phyloP scores from a whole-genome alignment of 78 protist species.

The Dictyostelium brefeldianum region DNA sequence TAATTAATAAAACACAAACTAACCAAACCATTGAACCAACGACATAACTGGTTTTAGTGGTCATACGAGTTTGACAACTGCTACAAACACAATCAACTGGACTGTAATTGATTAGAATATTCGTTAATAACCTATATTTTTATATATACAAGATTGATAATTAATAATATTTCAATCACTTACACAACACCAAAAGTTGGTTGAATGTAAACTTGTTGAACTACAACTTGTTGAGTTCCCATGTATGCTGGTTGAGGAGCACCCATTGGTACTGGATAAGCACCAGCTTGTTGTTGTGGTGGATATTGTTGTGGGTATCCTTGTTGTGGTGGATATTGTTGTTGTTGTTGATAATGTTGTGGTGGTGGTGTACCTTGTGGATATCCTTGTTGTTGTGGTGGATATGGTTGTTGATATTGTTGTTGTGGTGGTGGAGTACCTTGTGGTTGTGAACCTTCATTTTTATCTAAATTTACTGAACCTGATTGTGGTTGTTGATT shows the following conservation, averaged over 20 bases:
- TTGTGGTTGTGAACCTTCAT: neutral
- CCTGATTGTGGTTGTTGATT: conserved; percentile 1
- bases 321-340: conserved; percentile 34
- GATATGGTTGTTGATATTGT: neutral
- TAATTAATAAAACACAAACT: conserved; percentile 32
- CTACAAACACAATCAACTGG: conserved; percentile 51
- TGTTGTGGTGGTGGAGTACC: conserved; percentile 13
- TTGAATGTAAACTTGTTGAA: conserved; percentile 41
- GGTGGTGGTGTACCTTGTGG: conserved; percentile 50
- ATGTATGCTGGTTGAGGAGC: conserved; percentile 68
- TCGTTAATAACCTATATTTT: neutral
- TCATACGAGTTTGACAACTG: conserved; percentile 13
- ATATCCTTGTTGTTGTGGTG: conserved; percentile 29
- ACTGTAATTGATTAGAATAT: neutral
- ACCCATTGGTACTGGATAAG: conserved; percentile 49
- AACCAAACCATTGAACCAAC: conserved; percentile 70
- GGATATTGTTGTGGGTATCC: conserved; percentile 23
- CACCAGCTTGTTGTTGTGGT: conserved; percentile 34
- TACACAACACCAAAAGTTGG: conserved; percentile 13
- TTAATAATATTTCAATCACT: neutral
- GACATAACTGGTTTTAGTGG: conserved; percentile 35
- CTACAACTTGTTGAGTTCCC: conserved; percentile 36
- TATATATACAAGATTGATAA: neutral
- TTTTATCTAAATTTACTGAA: no score
- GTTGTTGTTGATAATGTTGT: conserved; percentile 52